Evolutionary conservation across 2,329 filamentous ascomycete species (phyloP).

Genomic region (Fusarium temperatum): DNA sequence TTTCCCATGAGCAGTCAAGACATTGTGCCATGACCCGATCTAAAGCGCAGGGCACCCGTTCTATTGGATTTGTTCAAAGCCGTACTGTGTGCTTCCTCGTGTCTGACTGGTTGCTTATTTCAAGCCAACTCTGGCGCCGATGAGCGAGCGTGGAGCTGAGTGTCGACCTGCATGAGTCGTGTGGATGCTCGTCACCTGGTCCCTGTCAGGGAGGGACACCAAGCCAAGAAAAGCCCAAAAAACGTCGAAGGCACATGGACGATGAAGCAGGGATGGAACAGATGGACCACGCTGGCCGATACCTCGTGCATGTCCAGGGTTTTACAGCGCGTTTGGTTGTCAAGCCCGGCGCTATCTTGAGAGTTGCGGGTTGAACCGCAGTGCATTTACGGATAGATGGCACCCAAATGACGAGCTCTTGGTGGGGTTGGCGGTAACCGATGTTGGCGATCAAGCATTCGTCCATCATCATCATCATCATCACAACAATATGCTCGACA

Average conservation of each 20-base stretch:
- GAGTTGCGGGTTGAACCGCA: conserved; percentile 49
- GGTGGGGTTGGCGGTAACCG: conserved; percentile 21
- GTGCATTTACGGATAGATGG: conserved; percentile 44
- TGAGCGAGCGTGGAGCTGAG: conserved; percentile 33
- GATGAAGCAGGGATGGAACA: conserved; percentile 28
- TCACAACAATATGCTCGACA: neutral
- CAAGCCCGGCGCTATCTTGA: conserved; percentile 43
- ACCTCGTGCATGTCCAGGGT: conserved; percentile 34
- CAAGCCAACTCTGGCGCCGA: conserved; percentile 31
- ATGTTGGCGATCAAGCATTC: conserved; percentile 11
- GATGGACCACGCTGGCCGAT: conserved; percentile 14
- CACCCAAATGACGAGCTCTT: conserved; percentile 25
- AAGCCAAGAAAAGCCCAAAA: conserved; percentile 18
- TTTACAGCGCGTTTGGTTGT: conserved; percentile 36
- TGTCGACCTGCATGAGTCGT: conserved; percentile 36
- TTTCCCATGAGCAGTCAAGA: conserved; percentile 9
- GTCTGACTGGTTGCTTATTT: conserved; percentile 33
- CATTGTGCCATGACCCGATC: conserved; percentile 36
- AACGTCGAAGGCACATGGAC: conserved; percentile 19
- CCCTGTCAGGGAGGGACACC: conserved; percentile 26
- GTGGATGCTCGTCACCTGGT: conserved; percentile 34
- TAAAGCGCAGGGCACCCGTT: conserved; percentile 39
- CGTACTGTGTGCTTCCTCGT: conserved; percentile 30
- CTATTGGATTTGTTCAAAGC: conserved; percentile 31
- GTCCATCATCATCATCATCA: neutral